Evolutionary conservation across 192 early-diverging fungal genomes (phyloP), one percentile per base, ranked within the genome.

Genomic region (Umbelopsis sp.): DNA sequence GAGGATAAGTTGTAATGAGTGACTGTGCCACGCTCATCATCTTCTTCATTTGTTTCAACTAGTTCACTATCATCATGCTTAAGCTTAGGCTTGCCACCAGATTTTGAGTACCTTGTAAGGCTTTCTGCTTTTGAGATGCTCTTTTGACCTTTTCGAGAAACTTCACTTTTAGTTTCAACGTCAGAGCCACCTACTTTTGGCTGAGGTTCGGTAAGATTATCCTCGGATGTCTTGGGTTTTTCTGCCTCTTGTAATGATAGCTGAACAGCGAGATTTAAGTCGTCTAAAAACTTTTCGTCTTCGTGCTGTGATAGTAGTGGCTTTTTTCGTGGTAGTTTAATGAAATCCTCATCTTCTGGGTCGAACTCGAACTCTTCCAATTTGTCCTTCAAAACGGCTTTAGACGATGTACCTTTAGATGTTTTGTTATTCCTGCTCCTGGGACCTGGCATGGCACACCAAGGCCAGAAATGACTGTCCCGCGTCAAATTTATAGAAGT

Each of bases 401-500:
- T 32, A 8, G 51, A 41, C 26, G 52, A 14, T 22, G 29, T 22
- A 10, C 0, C 21, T 24, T 25, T 44, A 24, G 1, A 47, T 5
- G 20, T 21, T 41, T 21, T 71, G 36, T 69, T 66, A 54, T 47
- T 26, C 17, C 20, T 49, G 47, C 47, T 16, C 16, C 20, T 49
- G 1, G 20, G 10, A 36, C 36, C 4, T 66, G 26, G 9, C 56
- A 51, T 36, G 44, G 70, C 16, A 4, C 38, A 17, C 7, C 47
- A 4, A n/a, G 36, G 31, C 74, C 52, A 20, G 2, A 24, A 38
- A 26, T 54, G 36, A 49, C 17, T 10, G 17, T 53, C 14, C 32
- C 12, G 1, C 50, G 77, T 73, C 72, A 78, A 44, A 59, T 71
- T 22, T 67, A 49, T 31, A 1, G 24, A 16, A 56, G 69, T 71